phyloP scores from a whole-genome alignment of 345 rosid genomes.

The Salix arbutifolia region DNA sequence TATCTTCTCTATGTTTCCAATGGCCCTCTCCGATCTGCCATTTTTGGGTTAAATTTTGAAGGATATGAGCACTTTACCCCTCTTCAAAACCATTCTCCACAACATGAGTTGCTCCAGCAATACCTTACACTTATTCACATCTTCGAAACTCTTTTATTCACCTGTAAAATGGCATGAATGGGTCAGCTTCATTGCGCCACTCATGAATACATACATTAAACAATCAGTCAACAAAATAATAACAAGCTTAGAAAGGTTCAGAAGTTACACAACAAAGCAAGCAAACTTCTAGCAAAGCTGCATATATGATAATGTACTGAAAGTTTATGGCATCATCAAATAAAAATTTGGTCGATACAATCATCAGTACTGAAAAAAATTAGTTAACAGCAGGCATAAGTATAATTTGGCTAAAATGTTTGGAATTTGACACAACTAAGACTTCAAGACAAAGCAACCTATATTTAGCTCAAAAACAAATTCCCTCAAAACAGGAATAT shows the following conservation, averaged over 20 bases:
- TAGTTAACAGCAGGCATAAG: background rate
- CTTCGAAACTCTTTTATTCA: slow-evolving; percentile 6
- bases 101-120: background rate
- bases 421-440: background rate
- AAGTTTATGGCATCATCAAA: background rate
- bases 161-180: slow-evolving; percentile 17
- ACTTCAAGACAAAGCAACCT: background rate
- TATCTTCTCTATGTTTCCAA: background rate
- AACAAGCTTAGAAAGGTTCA: background rate
- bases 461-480: background rate
- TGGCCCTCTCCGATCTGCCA: slow-evolving; percentile 1
- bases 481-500: background rate
- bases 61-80: slow-evolving; percentile 24
- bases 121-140: background rate
- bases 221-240: background rate
- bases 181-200: background rate
- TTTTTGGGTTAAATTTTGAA: slow-evolving; percentile 5
- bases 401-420: background rate
- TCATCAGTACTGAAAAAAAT: background rate
- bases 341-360: background rate
- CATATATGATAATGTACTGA: background rate
- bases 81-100: slow-evolving; percentile 20
- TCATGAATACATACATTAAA: background rate
- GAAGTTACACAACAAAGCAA: background rate
- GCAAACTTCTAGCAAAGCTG: background rate